Percentiles rank a stretch among this genome's conserved stretches.
These are phyloP conservation scores for Solanum bulbocastanum DNA, from an alignment of 257 asterid genomes.

Conservation along the genomic window DNA sequence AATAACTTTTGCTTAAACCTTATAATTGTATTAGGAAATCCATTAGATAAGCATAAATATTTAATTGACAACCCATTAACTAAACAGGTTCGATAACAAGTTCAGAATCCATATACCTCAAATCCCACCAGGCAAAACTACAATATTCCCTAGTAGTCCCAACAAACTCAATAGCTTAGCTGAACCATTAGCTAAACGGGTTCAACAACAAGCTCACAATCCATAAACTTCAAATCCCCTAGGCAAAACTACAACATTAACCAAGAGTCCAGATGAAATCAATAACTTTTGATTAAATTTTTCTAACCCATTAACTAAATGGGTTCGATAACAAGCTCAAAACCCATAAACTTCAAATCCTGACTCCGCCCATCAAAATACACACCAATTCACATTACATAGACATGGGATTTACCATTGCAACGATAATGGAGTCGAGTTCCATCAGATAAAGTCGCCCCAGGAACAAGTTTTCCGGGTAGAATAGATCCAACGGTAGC, in stretches of 20 bases:
- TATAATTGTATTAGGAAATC: neutral
- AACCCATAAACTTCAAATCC: neutral
- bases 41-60: neutral
- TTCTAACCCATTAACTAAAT: neutral
- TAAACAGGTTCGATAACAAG: neutral
- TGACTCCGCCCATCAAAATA: neutral
- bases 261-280: neutral
- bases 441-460: constrained; percentile 62
- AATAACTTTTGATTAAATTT: neutral
- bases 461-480: constrained; percentile 69
- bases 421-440: constrained; percentile 74
- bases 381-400: neutral
- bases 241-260: neutral
- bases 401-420: constrained; percentile 38
- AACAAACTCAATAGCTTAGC: neutral
- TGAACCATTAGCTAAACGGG: neutral
- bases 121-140: neutral
- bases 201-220: neutral
- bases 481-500: constrained; percentile 72
- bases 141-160: neutral
- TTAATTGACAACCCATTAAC: neutral
- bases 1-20: neutral
- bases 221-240: neutral
- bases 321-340: neutral
- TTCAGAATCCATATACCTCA: neutral